Evolutionary conservation across 208 protist species (phyloP).

Genomic region (Jaenimonas drosophilae): DNA sequence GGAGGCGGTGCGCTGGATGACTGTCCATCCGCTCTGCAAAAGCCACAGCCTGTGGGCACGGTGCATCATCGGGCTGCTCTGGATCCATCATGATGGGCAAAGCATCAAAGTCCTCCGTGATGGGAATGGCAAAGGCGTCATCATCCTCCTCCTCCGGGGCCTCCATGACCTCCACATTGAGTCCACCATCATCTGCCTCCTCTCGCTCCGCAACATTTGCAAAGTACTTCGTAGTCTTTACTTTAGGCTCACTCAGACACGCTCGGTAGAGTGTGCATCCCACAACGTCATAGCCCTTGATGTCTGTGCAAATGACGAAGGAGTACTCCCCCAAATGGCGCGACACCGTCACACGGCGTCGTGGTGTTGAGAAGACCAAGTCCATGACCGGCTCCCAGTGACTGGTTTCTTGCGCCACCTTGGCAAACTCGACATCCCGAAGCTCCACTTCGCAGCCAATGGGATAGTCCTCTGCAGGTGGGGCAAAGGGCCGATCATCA

Average conservation of each 20-base stretch:
- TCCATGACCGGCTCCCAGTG: slow-evolving; percentile 78
- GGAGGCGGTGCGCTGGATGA: neutral
- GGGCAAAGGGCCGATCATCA: slow-evolving; percentile 59
- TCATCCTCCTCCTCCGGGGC: neutral
- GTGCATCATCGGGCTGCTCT: too few relatives aligned
- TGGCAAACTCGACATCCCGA: slow-evolving; percentile 56
- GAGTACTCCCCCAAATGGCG: slow-evolving; percentile 79
- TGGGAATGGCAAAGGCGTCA: neutral
- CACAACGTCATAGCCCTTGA: slow-evolving; percentile 40
- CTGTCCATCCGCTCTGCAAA: neutral
- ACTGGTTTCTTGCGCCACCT: slow-evolving; percentile 41
- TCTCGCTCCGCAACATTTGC: slow-evolving; percentile 7
- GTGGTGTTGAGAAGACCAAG: slow-evolving; percentile 40
- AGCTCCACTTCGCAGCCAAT: slow-evolving; percentile 78
- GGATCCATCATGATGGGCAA: too few relatives aligned
- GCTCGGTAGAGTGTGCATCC: slow-evolving; percentile 79
- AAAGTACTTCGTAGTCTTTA: slow-evolving; percentile 64
- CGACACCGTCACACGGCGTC: slow-evolving; percentile 50
- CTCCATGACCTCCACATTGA: slow-evolving; percentile 5
- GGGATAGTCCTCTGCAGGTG: slow-evolving; percentile 69
- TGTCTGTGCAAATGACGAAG: slow-evolving; percentile 56
- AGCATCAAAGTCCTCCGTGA: slow-evolving; percentile 1
- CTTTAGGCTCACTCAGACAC: slow-evolving; percentile 70
- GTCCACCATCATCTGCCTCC: slow-evolving; percentile 3
- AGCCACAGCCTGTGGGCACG: too few relatives aligned